These are phyloP conservation scores for Aspergillus costaricaensis DNA, from an alignment of 2,329 filamentous ascomycete genomes.

Conservation along the genomic window DNA sequence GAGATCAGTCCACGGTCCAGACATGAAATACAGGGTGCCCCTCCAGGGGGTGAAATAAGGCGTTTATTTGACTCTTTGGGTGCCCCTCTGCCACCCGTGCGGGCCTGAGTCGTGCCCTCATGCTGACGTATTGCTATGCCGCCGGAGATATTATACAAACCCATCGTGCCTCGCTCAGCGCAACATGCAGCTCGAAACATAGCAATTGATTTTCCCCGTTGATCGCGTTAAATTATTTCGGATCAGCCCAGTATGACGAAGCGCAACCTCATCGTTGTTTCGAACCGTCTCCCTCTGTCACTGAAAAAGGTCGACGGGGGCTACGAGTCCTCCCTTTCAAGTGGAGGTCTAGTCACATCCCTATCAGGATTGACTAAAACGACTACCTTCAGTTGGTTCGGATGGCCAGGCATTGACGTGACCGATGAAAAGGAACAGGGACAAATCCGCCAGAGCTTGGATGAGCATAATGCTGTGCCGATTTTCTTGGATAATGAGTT, in stretches of 20 bases:
- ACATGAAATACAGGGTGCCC: too few species aligned
- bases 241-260: slow-evolving; percentile 17
- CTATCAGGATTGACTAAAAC: slow-evolving; percentile 85
- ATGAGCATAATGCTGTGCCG: slow-evolving; percentile 79
- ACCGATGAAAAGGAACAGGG: slow-evolving; percentile 70
- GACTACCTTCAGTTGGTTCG: slow-evolving; percentile 92
- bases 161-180: too few species aligned
- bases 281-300: slow-evolving; percentile 88
- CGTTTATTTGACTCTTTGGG: too few species aligned
- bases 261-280: slow-evolving; percentile 66
- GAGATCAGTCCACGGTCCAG: too few species aligned
- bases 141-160: neutral
- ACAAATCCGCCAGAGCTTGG: slow-evolving; percentile 69
- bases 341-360: slow-evolving; percentile 86
- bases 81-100: too few species aligned
- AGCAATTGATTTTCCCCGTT: neutral
- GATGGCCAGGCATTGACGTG: slow-evolving; percentile 88
- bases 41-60: too few species aligned
- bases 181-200: too few species aligned
- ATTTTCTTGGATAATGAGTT: slow-evolving; percentile 86
- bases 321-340: slow-evolving; percentile 86
- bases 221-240: neutral
- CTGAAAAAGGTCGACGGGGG: slow-evolving; percentile 82
- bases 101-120: neutral
- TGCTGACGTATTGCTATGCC: slow-evolving; percentile 4